Conservation (phyloP, 106 monocot species). For the Dioscorea alata region DNA sequence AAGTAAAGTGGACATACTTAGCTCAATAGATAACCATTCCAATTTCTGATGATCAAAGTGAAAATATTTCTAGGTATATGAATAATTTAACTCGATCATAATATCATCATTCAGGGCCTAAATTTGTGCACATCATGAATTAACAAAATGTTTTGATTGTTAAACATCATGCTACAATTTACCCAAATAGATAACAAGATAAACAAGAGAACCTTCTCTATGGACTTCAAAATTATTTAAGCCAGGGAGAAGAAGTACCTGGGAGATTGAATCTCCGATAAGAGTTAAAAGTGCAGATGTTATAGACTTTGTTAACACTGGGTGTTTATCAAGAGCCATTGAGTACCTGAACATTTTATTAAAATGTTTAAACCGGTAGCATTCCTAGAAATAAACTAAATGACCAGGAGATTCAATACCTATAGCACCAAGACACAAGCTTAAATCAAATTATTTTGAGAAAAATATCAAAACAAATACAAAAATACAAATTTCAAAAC, state of each 20-base stretch:
- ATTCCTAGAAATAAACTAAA: background rate
- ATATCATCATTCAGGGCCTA: background rate
- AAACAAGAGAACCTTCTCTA: background rate
- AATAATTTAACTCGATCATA: no score
- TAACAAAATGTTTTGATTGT: background rate
- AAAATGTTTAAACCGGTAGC: background rate
- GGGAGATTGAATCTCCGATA: slow-evolving; percentile 8
- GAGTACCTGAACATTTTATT: slow-evolving; percentile 1
- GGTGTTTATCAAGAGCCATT: slow-evolving; percentile 4
- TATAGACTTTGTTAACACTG: slow-evolving; percentile 6
- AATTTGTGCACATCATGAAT: background rate
- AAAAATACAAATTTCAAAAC: background rate
- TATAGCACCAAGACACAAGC: background rate
- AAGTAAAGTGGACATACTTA: no score
- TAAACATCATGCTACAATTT: background rate
- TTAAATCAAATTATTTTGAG: background rate
- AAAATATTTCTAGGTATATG: no score
- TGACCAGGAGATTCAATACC: background rate
- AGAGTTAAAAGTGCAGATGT: slow-evolving; percentile 11
- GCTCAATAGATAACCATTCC: no score
- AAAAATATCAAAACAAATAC: background rate
- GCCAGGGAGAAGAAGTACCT: slow-evolving; percentile 3
- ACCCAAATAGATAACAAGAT: background rate
- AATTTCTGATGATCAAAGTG: no score
- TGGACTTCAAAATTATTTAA: background rate